These are phyloP conservation scores for Aspergillus floridensis DNA, from an alignment of 2,329 filamentous ascomycete species.

Conservation along the genomic window DNA sequence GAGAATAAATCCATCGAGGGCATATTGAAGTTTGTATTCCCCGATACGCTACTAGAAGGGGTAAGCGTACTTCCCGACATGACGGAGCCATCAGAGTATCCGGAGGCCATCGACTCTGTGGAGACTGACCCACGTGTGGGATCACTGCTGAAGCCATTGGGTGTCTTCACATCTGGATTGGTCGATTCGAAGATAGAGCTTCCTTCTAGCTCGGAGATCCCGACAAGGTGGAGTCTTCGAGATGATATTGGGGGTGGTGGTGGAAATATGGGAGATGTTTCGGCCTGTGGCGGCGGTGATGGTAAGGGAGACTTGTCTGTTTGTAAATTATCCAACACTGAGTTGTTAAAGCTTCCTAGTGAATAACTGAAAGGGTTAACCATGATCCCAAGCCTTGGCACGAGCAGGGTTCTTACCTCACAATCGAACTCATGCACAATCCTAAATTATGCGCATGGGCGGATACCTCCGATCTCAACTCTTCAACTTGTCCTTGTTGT, in stretches of 20 bases:
- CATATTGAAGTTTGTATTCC: not conserved
- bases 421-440: slow-evolving; percentile 29
- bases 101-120: slow-evolving; percentile 20
- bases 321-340: slow-evolving; percentile 22
- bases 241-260: not conserved
- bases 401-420: slow-evolving; percentile 20
- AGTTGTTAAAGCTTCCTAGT: slow-evolving; percentile 22
- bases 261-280: not conserved
- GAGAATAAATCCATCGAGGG: not conserved
- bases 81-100: slow-evolving; percentile 17
- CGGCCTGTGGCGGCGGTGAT: not conserved
- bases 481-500: slow-evolving; percentile 26
- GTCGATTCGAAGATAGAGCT: not conserved
- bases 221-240: not conserved
- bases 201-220: not conserved
- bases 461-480: slow-evolving; percentile 30
- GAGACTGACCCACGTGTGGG: slow-evolving; percentile 16
- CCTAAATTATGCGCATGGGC: slow-evolving; percentile 29
- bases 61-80: slow-evolving; percentile 8
- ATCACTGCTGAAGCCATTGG: not conserved
- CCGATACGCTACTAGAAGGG: slow-evolving; percentile 9
- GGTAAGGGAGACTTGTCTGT: slow-evolving; percentile 14
- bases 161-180: not conserved
- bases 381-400: not conserved
- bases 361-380: slow-evolving; percentile 20